These are phyloP conservation scores for Elsinoe fawcettii DNA, from an alignment of 2,329 filamentous ascomycete genomes.

Conservation along the genomic window DNA sequence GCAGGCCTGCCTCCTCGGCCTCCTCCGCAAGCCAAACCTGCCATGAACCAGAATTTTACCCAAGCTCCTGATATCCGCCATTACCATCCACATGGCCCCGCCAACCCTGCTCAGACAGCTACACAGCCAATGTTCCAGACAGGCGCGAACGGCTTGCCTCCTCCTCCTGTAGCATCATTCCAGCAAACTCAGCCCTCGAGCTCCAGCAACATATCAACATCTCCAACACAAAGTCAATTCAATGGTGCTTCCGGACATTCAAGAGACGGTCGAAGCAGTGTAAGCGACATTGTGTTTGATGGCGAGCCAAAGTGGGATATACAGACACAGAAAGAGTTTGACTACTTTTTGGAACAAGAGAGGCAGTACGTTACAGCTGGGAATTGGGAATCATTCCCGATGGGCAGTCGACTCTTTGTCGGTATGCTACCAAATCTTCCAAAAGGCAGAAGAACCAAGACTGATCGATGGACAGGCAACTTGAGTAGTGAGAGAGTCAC, in stretches of 20 bases:
- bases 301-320: slow-evolving; percentile 44
- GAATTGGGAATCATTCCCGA: slow-evolving; percentile 73
- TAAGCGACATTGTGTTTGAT: slow-evolving; percentile 31
- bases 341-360: slow-evolving; percentile 65
- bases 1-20: slow-evolving; percentile 41
- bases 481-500: slow-evolving; percentile 87
- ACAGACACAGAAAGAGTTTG: slow-evolving; percentile 60
- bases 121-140: slow-evolving; percentile 2
- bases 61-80: slow-evolving; percentile 43
- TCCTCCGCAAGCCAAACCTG: slow-evolving; percentile 42
- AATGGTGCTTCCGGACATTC: slow-evolving; percentile 16
- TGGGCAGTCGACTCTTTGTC: slow-evolving; percentile 71
- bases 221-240: slow-evolving; percentile 12
- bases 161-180: slow-evolving; percentile 20
- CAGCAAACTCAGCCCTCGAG: slow-evolving; percentile 15
- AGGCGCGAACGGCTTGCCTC: slow-evolving; percentile 20
- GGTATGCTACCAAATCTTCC: slow-evolving; percentile 45
- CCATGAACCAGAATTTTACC: slow-evolving; percentile 41
- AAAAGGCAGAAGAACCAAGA: background rate
- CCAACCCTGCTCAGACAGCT: slow-evolving; percentile 17
- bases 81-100: slow-evolving; percentile 42
- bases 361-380: slow-evolving; percentile 67
- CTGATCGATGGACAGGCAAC: slow-evolving; percentile 54
- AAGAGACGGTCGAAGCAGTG: slow-evolving; percentile 26
- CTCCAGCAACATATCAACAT: background rate